Base-by-base conservation (phyloP, 106 monocot species). In the Acorus calamus region DNA sequence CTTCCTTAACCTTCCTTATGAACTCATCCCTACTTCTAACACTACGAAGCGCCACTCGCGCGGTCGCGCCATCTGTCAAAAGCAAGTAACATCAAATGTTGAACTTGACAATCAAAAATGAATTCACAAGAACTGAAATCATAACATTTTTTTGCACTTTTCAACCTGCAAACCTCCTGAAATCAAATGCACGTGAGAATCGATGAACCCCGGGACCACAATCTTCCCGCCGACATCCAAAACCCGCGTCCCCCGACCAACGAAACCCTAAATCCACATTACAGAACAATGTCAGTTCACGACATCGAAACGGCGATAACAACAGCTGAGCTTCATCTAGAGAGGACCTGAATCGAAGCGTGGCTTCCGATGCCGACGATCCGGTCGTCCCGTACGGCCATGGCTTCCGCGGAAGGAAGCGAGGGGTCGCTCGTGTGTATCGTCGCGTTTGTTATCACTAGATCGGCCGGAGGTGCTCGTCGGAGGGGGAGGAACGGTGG, bases 141-240 rank as follows among this genome's bases (percentile, higher is more conserved):
- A 28, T 28, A 28, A 28, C 28, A 28, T 28, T 28, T 28, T 28
- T 28, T 28, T 28, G 28, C 28, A 28, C 4, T 5, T 46, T 5
- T 52, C 6, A 74, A 98, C 96, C 87, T 83, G 91, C 70, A 98
- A 77, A 6, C 91, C 96, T 67, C 91, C 96, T 69, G 6, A 66
- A 59, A 98, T 53, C 4, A 98, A 70, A 71, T 98, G 96, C 50
- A 80, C 70, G 60, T 98, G 96, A 10, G 91, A 98, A 81, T 98
- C 96, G 52, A 98, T 88, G 55, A 98, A 85, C 50, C 96, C 96
- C 11, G 96, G 91, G 11, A 84, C 14, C 51, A 98, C 81, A 77
- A 98, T 70, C 28, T 83, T 91, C 59, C 85, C 79, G 55, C 81
- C 56, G 9, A 98, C 71, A 78, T 85, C 76, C 67, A 98, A 55